These are phyloP conservation scores for Venustampulla echinocandica DNA, from an alignment of 495 filamentous ascomycete species.

Conservation along the genomic window DNA sequence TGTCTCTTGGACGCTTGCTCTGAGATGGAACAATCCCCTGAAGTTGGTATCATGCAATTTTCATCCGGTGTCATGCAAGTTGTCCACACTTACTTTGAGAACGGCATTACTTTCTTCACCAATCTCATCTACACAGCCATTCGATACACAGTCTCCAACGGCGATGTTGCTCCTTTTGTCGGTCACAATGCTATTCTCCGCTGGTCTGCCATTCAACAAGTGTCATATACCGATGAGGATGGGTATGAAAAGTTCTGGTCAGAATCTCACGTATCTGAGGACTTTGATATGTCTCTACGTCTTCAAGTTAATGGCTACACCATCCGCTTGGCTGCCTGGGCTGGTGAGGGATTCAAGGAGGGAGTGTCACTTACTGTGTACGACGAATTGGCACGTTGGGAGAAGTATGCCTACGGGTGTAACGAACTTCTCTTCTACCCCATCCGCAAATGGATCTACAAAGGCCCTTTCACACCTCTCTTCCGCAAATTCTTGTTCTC, in stretches of 20 bases:
- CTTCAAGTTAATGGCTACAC: slow-evolving; percentile 56
- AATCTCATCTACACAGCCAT: slow-evolving; percentile 66
- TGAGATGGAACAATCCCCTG: slow-evolving; percentile 63
- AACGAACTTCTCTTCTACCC: slow-evolving; percentile 70
- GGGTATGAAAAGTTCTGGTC: slow-evolving; percentile 65
- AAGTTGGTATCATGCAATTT: slow-evolving; percentile 63
- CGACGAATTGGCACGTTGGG: slow-evolving; percentile 66
- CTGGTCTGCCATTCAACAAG: slow-evolving; percentile 65
- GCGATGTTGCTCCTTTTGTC: slow-evolving; percentile 60
- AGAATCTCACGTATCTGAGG: slow-evolving; percentile 62
- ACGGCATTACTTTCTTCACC: slow-evolving; percentile 64
- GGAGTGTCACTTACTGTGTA: slow-evolving; percentile 69
- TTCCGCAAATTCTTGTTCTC: slow-evolving; percentile 64
- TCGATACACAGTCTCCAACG: slow-evolving; percentile 54
- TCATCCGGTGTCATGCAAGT: slow-evolving; percentile 66
- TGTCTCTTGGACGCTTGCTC: slow-evolving; percentile 60
- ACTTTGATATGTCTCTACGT: slow-evolving; percentile 67
- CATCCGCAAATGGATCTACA: slow-evolving; percentile 52
- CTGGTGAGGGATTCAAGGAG: slow-evolving; percentile 60
- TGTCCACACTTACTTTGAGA: slow-evolving; percentile 50
- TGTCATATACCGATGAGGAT: slow-evolving; percentile 39
- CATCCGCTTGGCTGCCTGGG: slow-evolving; percentile 55
- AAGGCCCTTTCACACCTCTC: slow-evolving; percentile 64
- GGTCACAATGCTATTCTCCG: slow-evolving; percentile 64
- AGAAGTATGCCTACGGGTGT: slow-evolving; percentile 70